These are phyloP conservation scores for Daldinia concentrica DNA, from an alignment of 495 filamentous ascomycete genomes.

Conservation along the genomic window DNA sequence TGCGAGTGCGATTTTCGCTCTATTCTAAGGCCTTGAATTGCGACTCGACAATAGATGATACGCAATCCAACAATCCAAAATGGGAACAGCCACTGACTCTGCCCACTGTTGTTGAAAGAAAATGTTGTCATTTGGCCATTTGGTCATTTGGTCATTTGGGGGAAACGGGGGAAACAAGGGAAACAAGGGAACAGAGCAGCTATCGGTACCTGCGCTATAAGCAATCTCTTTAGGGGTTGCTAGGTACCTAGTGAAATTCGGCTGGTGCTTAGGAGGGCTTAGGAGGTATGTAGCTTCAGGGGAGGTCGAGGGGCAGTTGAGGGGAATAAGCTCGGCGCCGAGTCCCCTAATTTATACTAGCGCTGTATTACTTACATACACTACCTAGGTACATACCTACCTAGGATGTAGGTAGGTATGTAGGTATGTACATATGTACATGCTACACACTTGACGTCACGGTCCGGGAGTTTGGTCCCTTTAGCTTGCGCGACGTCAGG, in stretches of 20 bases:
- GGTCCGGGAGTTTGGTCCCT: neutral
- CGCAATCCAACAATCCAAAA: conserved; percentile 27
- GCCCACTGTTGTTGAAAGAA: conserved; percentile 8
- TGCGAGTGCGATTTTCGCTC: conserved; percentile 8
- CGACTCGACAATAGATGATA: conserved; percentile 11
- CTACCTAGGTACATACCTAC: too few species aligned
- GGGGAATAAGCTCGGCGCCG: conserved; percentile 1
- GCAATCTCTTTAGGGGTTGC: conserved; percentile 13
- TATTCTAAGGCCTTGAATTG: neutral
- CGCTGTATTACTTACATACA: conserved; percentile 1
- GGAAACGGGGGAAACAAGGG: too few species aligned
- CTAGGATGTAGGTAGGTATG: too few species aligned
- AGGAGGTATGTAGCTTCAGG: conserved; percentile 8
- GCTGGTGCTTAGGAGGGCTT: conserved; percentile 2
- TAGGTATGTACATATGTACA: neutral
- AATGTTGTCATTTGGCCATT: too few species aligned
- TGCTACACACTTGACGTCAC: neutral
- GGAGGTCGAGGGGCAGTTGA: neutral
- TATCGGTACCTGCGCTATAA: conserved; percentile 1
- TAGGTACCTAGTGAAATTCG: conserved; percentile 10
- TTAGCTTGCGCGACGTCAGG: conserved; percentile 1
- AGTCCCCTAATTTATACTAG: neutral
- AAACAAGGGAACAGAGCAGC: neutral
- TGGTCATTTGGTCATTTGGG: too few species aligned
- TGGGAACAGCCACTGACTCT: neutral